These are phyloP conservation scores for Boletus smithii DNA, from an alignment of 1,284 basidiomycete genomes.

Conservation along the genomic window DNA sequence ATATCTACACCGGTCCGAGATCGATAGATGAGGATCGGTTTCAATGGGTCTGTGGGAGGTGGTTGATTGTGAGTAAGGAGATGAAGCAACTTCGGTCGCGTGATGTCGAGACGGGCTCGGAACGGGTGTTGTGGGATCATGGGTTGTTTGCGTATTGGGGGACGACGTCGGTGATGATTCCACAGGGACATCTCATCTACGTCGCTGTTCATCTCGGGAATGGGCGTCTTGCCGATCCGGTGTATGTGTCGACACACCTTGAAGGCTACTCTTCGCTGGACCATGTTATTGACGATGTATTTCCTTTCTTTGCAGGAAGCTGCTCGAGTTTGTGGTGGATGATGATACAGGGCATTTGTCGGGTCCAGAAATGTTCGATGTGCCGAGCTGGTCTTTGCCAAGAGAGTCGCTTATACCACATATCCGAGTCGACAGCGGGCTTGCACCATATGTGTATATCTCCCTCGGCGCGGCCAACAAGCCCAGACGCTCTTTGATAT, in stretches of 20 bases:
- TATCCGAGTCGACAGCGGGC: constrained; percentile 9
- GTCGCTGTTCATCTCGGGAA: constrained; percentile 15
- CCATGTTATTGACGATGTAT: background rate
- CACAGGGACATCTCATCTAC: constrained; percentile 16
- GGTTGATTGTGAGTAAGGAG: constrained; percentile 16
- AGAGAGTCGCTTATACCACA: constrained; percentile 11
- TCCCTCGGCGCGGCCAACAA: constrained; percentile 10
- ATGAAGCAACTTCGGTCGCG: constrained; percentile 11
- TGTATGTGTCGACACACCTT: constrained; percentile 15
- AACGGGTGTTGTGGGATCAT: constrained; percentile 18
- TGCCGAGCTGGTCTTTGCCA: constrained; percentile 13
- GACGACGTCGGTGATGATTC: constrained; percentile 11
- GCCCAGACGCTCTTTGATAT: constrained; percentile 16
- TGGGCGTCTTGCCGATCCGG: constrained; percentile 15
- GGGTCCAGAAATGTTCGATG: constrained; percentile 11
- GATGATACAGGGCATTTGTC: constrained; percentile 18
- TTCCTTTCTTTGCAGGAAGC: constrained; percentile 12
- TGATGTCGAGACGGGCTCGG: constrained; percentile 17
- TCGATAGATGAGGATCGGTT: constrained; percentile 6
- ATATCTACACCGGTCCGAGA: constrained; percentile 5
- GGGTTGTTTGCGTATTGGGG: constrained; percentile 11
- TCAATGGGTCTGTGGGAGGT: constrained; percentile 18
- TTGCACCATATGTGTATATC: constrained; percentile 16
- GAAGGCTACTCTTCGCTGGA: background rate
- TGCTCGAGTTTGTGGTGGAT: constrained; percentile 19